phyloP scores from a whole-genome alignment of 192 early-diverging fungal genomes.

The Coemansia sp. region DNA sequence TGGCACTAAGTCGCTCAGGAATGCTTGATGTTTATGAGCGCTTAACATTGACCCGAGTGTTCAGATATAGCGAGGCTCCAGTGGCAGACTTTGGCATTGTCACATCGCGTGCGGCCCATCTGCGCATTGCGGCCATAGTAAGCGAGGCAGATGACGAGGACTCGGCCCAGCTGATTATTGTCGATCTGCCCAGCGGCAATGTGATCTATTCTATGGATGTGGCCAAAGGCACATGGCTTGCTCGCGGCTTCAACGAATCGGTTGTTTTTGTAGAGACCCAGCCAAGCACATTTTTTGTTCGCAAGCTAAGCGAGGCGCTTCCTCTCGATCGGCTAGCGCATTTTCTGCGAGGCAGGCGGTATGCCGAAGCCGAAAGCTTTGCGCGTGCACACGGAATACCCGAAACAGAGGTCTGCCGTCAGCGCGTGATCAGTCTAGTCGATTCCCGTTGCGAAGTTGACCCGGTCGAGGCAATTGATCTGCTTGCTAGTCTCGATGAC shows the following conservation, averaged over 20 bases:
- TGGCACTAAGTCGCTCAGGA: constrained; percentile 30
- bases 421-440: constrained; percentile 1
- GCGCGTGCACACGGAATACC: constrained; percentile 32
- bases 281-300: constrained; percentile 18
- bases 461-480: constrained; percentile 1
- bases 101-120: not conserved
- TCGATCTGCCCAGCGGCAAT: constrained; percentile 27
- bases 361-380: constrained; percentile 35
- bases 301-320: constrained; percentile 28
- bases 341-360: constrained; percentile 29
- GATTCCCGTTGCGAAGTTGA: not conserved
- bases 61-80: constrained; percentile 22
- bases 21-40: constrained; percentile 44
- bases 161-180: constrained; percentile 18
- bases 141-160: constrained; percentile 7
- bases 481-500: constrained; percentile 21
- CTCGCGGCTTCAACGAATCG: constrained; percentile 18
- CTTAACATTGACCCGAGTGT: constrained; percentile 43
- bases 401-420: constrained; percentile 21
- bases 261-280: constrained; percentile 45
- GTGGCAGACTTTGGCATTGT: constrained; percentile 41
- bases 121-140: constrained; percentile 1
- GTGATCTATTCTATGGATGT: constrained; percentile 31
- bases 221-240: constrained; percentile 21
- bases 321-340: constrained; percentile 44